Conservation (phyloP, 805 yeast genomes). For the Metschnikowia kunwiensis region DNA sequence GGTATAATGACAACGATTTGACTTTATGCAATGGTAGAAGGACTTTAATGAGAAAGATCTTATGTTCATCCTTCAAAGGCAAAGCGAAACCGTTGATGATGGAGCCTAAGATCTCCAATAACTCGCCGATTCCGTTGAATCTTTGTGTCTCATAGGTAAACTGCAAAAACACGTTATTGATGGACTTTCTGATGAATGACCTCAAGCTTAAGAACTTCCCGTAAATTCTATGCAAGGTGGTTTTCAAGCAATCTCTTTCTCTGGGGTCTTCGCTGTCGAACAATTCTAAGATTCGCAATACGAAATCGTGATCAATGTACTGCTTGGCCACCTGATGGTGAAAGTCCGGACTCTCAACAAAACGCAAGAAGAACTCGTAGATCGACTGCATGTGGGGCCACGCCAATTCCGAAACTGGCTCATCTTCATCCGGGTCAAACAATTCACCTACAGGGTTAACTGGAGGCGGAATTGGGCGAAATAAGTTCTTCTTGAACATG, state of each 20-base stretch:
- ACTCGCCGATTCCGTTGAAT: constrained; percentile 93
- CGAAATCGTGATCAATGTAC: constrained; percentile 88
- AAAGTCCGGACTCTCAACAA: constrained; percentile 92
- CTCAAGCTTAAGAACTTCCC: constrained; percentile 90
- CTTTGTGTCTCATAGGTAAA: constrained; percentile 94
- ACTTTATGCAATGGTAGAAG: constrained; percentile 91
- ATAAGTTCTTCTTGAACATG: constrained; percentile 86
- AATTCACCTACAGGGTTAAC: constrained; percentile 96
- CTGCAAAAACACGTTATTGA: constrained; percentile 87
- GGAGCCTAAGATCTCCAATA: constrained; percentile 90
- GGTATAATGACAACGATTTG: constrained; percentile 82
- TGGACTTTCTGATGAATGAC: constrained; percentile 86
- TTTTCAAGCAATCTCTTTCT: constrained; percentile 91
- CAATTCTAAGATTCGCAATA: constrained; percentile 74
- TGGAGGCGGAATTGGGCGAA: constrained; percentile 97
- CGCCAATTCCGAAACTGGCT: constrained; percentile 91
- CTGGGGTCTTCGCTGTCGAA: constrained; percentile 96
- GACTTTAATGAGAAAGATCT: constrained; percentile 80
- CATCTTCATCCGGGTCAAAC: constrained; percentile 98
- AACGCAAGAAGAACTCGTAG: constrained; percentile 88
- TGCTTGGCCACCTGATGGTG: constrained; percentile 91
- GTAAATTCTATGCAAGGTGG: constrained; percentile 92
- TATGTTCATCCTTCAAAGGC: constrained; percentile 96
- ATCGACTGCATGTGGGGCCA: constrained; percentile 99
- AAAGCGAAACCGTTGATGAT: constrained; percentile 97